Evolutionary conservation across 345 rosid genomes (phyloP).

Genomic region (Lumnitzera littorea): DNA sequence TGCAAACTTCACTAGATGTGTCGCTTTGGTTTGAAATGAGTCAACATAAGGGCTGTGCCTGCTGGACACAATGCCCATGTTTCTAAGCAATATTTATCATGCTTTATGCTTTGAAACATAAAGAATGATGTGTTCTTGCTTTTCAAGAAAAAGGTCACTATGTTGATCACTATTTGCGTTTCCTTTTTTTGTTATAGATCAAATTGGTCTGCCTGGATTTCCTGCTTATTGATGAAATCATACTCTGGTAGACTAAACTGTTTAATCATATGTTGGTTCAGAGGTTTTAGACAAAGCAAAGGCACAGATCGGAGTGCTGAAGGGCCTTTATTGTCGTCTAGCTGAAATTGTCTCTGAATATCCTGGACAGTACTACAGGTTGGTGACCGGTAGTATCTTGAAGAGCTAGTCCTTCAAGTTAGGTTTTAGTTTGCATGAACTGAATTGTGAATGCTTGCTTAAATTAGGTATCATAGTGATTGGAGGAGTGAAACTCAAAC

Average conservation of each 20-base stretch:
- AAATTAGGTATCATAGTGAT: constrained; percentile 80
- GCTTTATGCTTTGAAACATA: too few relatives aligned
- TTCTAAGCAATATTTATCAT: too few relatives aligned
- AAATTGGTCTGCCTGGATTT: too few relatives aligned
- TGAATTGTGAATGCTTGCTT: constrained; percentile 1
- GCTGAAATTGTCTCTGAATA: constrained; percentile 45
- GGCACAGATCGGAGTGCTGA: constrained; percentile 46
- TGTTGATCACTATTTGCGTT: neutral
- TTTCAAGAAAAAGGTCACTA: neutral
- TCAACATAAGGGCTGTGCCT: too few relatives aligned
- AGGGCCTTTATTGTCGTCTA: constrained; percentile 47
- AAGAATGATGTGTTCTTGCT: too few relatives aligned
- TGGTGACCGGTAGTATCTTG: neutral
- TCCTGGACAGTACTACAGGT: constrained; percentile 87
- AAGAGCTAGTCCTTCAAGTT: neutral
- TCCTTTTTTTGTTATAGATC: too few relatives aligned
- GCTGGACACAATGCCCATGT: too few relatives aligned
- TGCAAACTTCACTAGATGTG: too few relatives aligned
- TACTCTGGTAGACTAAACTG: too few relatives aligned
- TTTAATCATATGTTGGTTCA: constrained; percentile 11
- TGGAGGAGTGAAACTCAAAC: constrained; percentile 91
- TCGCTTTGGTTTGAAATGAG: too few relatives aligned
- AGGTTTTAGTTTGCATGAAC: constrained; percentile 6
- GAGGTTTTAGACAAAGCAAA: constrained; percentile 69
- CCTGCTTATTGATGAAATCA: too few relatives aligned